These are phyloP conservation scores for Lodderomyces parapsilosis DNA, from an alignment of 1,139 yeast genomes.

Conservation along the genomic window DNA sequence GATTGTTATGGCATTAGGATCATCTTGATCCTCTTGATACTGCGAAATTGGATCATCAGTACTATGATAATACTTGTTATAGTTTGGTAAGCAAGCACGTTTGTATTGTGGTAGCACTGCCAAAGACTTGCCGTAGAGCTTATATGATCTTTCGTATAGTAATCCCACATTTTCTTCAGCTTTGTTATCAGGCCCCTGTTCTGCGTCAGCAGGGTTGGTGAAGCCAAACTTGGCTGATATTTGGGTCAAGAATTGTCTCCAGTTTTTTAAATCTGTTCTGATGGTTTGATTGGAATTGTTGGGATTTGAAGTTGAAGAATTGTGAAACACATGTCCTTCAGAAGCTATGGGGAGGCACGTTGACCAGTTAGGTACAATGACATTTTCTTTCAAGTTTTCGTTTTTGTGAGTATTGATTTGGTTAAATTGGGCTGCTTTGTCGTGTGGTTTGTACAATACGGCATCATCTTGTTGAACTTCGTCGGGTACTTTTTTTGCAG, in stretches of 20 bases:
- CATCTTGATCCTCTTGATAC: slow-evolving; percentile 28
- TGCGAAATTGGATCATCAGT: slow-evolving; percentile 19
- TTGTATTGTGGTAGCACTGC: slow-evolving; percentile 38
- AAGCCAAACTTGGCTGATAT: slow-evolving; percentile 41
- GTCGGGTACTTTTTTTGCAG: slow-evolving; percentile 30
- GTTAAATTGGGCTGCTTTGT: slow-evolving; percentile 39
- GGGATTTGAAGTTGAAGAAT: slow-evolving; percentile 26
- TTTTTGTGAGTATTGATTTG: slow-evolving; percentile 48
- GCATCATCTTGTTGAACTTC: slow-evolving; percentile 36
- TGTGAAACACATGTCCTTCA: slow-evolving; percentile 8
- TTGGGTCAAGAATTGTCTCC: slow-evolving; percentile 38
- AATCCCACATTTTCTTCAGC: slow-evolving; percentile 37
- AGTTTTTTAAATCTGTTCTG: slow-evolving; percentile 30
- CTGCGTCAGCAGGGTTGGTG: slow-evolving; percentile 28
- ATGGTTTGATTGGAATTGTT: slow-evolving; percentile 15
- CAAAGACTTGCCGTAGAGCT: slow-evolving; percentile 40
- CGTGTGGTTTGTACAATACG: slow-evolving; percentile 47
- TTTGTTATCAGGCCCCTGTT: slow-evolving; percentile 15
- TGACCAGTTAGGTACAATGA: slow-evolving; percentile 47
- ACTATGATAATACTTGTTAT: slow-evolving; percentile 28
- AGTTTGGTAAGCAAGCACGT: slow-evolving; percentile 46
- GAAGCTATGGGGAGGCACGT: slow-evolving; percentile 37
- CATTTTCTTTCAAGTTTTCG: slow-evolving; percentile 41
- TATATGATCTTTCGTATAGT: slow-evolving; percentile 40
- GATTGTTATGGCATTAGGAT: slow-evolving; percentile 37